Conservation (phyloP, 352 stramenopile species). For the Phytophthora agathidicida region DNA sequence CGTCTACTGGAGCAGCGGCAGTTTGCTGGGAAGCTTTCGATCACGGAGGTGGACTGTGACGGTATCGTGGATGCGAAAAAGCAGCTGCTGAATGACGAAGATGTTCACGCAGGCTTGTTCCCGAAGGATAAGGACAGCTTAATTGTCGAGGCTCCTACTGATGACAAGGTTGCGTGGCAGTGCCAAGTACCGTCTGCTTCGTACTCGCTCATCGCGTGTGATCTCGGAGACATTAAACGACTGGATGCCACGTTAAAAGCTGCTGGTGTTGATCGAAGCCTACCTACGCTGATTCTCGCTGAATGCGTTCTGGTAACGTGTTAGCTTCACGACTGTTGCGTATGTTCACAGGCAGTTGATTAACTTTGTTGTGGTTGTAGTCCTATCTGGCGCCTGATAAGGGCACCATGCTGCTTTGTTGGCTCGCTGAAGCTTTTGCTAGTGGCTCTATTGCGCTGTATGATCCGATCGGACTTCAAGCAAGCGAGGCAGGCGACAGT, state of each 20-base stretch:
- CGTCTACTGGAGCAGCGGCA: constrained; percentile 40
- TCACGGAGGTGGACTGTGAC: constrained; percentile 62
- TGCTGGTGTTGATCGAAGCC: constrained; percentile 29
- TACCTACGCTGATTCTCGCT: constrained; percentile 52
- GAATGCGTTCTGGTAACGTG: constrained; percentile 52
- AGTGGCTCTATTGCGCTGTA: constrained; percentile 52
- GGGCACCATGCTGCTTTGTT: constrained; percentile 45
- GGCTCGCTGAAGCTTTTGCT: constrained; percentile 37
- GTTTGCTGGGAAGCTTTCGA: constrained; percentile 18
- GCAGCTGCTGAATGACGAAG: constrained; percentile 30
- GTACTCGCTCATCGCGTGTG: constrained; percentile 49
- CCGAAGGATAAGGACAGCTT: constrained; percentile 8
- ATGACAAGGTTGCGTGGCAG: constrained; percentile 15
- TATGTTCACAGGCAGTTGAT: not conserved
- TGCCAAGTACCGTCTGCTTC: constrained; percentile 15
- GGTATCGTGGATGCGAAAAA: constrained; percentile 51
- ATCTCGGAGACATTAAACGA: constrained; percentile 47
- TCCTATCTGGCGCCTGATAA: constrained; percentile 56
- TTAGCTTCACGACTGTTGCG: not conserved
- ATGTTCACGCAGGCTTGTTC: constrained; percentile 22
- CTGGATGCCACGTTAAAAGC: constrained; percentile 33
- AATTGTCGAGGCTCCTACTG: not conserved
- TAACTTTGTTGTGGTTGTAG: constrained; percentile 18
- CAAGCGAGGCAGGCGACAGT: not conserved
- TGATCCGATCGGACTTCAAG: constrained; percentile 49